phyloP scores from a whole-genome alignment of 345 rosid genomes.

The Eutrema japonicum region DNA sequence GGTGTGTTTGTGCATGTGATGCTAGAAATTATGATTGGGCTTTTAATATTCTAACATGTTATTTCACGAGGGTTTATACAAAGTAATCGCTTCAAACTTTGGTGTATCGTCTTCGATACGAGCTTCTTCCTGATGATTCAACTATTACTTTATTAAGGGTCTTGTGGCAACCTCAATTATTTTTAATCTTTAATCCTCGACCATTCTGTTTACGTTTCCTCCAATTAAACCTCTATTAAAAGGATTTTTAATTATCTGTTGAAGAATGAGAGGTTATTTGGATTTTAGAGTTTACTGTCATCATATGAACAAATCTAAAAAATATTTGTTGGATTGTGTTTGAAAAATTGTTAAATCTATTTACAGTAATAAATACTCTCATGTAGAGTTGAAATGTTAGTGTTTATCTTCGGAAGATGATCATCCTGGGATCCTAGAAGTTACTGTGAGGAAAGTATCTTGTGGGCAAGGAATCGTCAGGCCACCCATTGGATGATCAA shows the following conservation, averaged over 20 bases:
- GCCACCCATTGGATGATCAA: constrained; percentile 54
- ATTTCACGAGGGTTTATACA: constrained; percentile 84
- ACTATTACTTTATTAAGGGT: not conserved
- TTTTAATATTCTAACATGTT: constrained; percentile 95
- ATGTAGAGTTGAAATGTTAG: not conserved
- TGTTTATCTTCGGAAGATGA: not conserved
- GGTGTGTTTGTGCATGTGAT: constrained; percentile 63
- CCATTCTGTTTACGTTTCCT: not conserved
- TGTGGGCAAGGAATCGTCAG: constrained; percentile 56
- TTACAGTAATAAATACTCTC: not conserved
- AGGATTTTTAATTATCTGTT: not conserved
- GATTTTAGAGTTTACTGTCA: no score
- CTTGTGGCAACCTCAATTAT: not conserved
- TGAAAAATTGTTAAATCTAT: not conserved
- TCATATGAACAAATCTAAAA: not conserved
- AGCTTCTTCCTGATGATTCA: constrained; percentile 31
- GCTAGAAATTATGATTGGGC: constrained; percentile 91
- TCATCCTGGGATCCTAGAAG: constrained; percentile 39
- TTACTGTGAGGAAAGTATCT: constrained; percentile 46
- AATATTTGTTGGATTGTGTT: constrained; percentile 3
- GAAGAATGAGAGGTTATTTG: no score
- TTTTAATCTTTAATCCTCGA: not conserved
- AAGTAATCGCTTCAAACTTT: constrained; percentile 72
- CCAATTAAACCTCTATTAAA: no score
- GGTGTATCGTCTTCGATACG: constrained; percentile 85